phyloP scores from a whole-genome alignment of 139 green algal species.

The Zygnema circumcarinatum region DNA sequence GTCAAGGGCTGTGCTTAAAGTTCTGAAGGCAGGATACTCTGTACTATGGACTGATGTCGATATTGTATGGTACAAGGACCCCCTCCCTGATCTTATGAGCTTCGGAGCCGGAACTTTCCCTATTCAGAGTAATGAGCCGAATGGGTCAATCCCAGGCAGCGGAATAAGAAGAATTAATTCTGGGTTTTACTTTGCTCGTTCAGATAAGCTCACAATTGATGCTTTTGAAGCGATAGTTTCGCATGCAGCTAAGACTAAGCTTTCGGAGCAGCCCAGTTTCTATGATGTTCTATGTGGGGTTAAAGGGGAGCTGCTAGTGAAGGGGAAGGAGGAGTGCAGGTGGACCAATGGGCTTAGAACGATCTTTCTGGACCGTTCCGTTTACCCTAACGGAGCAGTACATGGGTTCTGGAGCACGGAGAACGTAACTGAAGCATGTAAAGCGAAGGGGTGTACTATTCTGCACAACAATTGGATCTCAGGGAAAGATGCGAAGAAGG shows the following conservation, averaged over 20 bases:
- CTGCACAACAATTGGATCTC: slow-evolving; percentile 59
- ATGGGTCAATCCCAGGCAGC: slow-evolving; percentile 29
- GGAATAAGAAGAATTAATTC: slow-evolving; percentile 43
- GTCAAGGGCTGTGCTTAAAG: slow-evolving; percentile 21
- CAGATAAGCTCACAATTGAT: slow-evolving; percentile 21
- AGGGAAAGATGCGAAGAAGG: slow-evolving; percentile 32
- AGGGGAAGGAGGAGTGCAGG: slow-evolving; percentile 28
- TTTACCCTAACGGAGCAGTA: slow-evolving; percentile 44
- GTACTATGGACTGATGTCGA: slow-evolving; percentile 51
- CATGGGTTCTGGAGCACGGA: slow-evolving; percentile 34
- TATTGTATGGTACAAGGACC: slow-evolving; percentile 44
- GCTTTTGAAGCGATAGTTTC: slow-evolving; percentile 39
- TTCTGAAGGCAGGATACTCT: slow-evolving; percentile 41
- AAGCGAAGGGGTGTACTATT: slow-evolving; percentile 29
- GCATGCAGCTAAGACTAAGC: slow-evolving; percentile 41
- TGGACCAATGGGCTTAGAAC: slow-evolving; percentile 42
- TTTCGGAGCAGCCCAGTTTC: slow-evolving; percentile 53
- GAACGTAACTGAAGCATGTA: slow-evolving; percentile 27
- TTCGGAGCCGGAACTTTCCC: slow-evolving; percentile 44
- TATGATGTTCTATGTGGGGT: slow-evolving; percentile 44
- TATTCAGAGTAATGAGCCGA: slow-evolving; percentile 49
- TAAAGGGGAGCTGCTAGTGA: slow-evolving; percentile 33
- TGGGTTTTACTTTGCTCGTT: slow-evolving; percentile 48
- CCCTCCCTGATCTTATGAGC: slow-evolving; percentile 15
- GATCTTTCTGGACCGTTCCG: slow-evolving; percentile 38